Percentiles rank a stretch among this genome's conserved stretches.
Conservation (phyloP, 1,284 basidiomycete genomes). For the Malassezia dermatis region DNA sequence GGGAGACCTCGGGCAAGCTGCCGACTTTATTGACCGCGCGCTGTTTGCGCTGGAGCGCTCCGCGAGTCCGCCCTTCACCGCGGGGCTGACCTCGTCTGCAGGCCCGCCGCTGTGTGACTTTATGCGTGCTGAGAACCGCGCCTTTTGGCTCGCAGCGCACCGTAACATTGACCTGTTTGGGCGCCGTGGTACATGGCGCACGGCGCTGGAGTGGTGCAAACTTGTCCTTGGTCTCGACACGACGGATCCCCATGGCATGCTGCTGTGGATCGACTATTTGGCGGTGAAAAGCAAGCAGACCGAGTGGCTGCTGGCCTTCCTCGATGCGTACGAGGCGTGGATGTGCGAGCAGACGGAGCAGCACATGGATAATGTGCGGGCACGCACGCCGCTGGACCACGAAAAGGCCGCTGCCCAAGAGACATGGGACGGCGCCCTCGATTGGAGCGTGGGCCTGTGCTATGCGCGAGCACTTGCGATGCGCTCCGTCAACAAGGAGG, state of each 20-base stretch:
- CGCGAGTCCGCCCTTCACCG: conserved; percentile 28
- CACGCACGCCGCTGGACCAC: conserved; percentile 25
- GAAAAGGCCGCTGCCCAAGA: conserved; percentile 24
- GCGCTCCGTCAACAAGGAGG: conserved; percentile 29
- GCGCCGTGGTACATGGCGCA: conserved; percentile 42
- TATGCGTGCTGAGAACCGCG: conserved; percentile 37
- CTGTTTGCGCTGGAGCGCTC: conserved; percentile 42
- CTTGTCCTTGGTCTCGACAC: conserved; percentile 34
- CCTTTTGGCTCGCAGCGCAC: conserved; percentile 41
- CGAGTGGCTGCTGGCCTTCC: conserved; percentile 35
- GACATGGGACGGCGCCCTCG: conserved; percentile 25
- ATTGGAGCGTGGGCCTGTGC: conserved; percentile 38
- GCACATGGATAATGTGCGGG: conserved; percentile 16
- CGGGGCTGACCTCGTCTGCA: conserved; percentile 28
- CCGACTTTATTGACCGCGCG: conserved; percentile 42
- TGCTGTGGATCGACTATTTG: conserved; percentile 47
- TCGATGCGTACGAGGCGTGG: conserved; percentile 27
- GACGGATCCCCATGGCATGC: conserved; percentile 39
- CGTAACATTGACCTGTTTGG: conserved; percentile 38
- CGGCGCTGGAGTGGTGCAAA: conserved; percentile 45
- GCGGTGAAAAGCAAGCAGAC: conserved; percentile 38
- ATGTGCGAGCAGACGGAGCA: conserved; percentile 6
- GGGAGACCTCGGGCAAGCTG: conserved; percentile 43
- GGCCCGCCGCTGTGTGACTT: conserved; percentile 40
- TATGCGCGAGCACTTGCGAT: conserved; percentile 36